These are phyloP conservation scores for Myriangium duriaei DNA, from an alignment of 2,329 filamentous ascomycete genomes.

Conservation along the genomic window DNA sequence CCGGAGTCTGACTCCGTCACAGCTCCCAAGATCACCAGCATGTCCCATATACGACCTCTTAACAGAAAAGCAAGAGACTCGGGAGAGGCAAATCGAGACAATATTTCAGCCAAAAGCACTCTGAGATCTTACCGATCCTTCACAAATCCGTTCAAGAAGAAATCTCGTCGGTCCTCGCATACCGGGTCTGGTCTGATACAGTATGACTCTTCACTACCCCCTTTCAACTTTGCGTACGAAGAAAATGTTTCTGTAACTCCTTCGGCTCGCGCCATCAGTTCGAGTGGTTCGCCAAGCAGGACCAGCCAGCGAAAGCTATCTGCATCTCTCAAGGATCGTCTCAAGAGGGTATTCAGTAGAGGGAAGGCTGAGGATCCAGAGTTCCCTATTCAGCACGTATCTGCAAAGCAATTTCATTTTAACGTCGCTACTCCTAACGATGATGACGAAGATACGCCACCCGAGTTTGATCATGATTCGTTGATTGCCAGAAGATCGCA, in stretches of 20 bases:
- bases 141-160: constrained; percentile 33
- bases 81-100: too few species aligned
- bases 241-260: constrained; percentile 11
- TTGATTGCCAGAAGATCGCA: constrained; percentile 4
- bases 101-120: constrained; percentile 17
- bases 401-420: constrained; percentile 24
- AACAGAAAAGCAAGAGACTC: too few species aligned
- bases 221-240: constrained; percentile 18
- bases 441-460: constrained; percentile 8
- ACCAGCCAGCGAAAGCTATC: constrained; percentile 49
- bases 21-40: too few species aligned
- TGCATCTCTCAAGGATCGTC: constrained; percentile 45
- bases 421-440: constrained; percentile 16
- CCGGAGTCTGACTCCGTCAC: too few species aligned
- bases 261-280: constrained; percentile 15
- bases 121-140: constrained; percentile 28
- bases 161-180: constrained; percentile 21
- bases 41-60: too few species aligned
- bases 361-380: constrained; percentile 24
- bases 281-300: constrained; percentile 4
- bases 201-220: constrained; percentile 19
- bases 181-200: constrained; percentile 6
- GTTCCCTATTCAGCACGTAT: constrained; percentile 39
- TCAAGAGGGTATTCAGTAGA: constrained; percentile 46
- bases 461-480: constrained; percentile 4